Base-by-base conservation (phyloP, 331 rosid species). In the Rhamnella rubrinervis region DNA sequence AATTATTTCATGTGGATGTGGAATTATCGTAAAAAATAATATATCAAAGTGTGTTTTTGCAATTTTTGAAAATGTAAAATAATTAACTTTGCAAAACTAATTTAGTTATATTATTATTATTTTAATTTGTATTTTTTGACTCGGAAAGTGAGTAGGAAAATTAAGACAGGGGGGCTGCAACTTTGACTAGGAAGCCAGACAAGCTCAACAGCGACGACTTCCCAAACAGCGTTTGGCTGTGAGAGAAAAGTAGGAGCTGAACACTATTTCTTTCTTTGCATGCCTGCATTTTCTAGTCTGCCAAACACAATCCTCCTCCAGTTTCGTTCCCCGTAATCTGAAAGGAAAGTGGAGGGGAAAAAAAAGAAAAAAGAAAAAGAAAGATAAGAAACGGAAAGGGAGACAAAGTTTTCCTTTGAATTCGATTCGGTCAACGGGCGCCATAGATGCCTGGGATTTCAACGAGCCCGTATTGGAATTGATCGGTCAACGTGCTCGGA, bases 341-440 rank as follows among this genome's bases (percentile, higher is more conserved):
- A 15, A 44, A 6, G 11, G 28, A 13, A 8, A 28, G 46, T 28
- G 46, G 4, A 3, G 1, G 13, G 20, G 5, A 35, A 35, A 16
- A 13, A 2, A 5, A 15, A 3, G 5, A 35, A 2, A 13, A 37
- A n/a, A 12, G 1, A 16, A 14, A 28, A 38, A 28, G 6, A 14
- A 11, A 7, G 20, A 14, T 21, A 17, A 10, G 63, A 23, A 23
- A 14, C 41, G 17, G n/a, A 21, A 50, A 26, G 14, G 12, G 26
- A 19, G 14, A 41, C 5, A 25, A 17, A 14, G 50, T 51, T 41
- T 56, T 12, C 16, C 13, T 10, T 6, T 38, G 73, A 68, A 57
- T 25, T 31, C 21, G 75, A 70, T 60, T 59, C 75, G 75, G 75
- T 70, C 75, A 70, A 70, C 66, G 59, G 59, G 23, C 10, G 9